Base-by-base conservation (phyloP, 345 rosid genomes). In the Syzygium oleosum region DNA sequence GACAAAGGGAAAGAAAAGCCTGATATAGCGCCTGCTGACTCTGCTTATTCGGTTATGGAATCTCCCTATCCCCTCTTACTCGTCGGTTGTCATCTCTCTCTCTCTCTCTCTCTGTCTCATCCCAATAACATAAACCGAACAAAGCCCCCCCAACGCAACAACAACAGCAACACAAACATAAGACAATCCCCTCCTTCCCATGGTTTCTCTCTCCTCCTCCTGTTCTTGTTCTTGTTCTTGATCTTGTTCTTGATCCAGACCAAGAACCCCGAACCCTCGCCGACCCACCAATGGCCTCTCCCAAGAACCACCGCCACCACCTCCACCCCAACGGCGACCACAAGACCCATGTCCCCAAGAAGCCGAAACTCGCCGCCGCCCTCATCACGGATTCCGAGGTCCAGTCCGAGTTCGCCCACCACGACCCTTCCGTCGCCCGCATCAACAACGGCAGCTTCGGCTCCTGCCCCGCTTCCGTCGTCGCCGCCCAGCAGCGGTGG, bases 381-480 rank as follows among this genome's bases (percentile, higher is more conserved):
- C 92, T 87, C 88, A 92, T 95, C 79, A 84, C 94, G 31, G 53
- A 86, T 5, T 38, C 91, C 43, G 94, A 95, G 88, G 91, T 96
- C 86, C 90, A 92, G 83, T 86, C 93, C 14, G 98, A 97, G 88
- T 97, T 97, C 89, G 92, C 95, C 27, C 98, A 97, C 92, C 99
- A 97, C 85, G 95, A 93, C 90, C 89, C 94, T 22, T 38, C 88
- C 86, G 85, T 95, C 54, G 94, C 97, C 13, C 91, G 98, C 27
- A 92, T 97, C 89, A 97, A 97, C 92, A 97, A 97, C 94, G 99
- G 98, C 22, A 96, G 99, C 92, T 97, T 96, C 86, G 99, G 98
- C 3, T 92, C 93, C 91, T 95, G 99, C 84, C 98, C 99, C 3
- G 88, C 94, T 43, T 92, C 96, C 29, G 87, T 97, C 84, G 88